Evolutionary conservation across 2,329 filamentous ascomycete species (phyloP).

Genomic region (Aspergillus glaucus): DNA sequence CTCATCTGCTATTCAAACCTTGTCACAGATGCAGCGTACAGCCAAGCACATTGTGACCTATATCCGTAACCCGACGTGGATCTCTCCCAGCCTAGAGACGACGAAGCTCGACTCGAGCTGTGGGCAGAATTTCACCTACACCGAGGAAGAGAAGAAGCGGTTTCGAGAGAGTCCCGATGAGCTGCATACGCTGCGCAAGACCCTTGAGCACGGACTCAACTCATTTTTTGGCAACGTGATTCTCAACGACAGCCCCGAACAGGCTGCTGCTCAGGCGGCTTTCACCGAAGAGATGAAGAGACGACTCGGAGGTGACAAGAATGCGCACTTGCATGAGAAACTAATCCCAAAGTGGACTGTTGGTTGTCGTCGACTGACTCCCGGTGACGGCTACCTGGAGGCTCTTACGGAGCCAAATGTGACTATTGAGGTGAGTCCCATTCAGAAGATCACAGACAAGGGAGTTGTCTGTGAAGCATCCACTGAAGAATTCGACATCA

Average conservation of each 20-base stretch:
- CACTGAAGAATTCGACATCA: slow-evolving; percentile 18
- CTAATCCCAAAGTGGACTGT: slow-evolving; percentile 19
- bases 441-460: slow-evolving; percentile 24
- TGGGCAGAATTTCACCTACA: slow-evolving; percentile 21
- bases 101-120: slow-evolving; percentile 14
- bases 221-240: slow-evolving; percentile 1
- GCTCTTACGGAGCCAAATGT: slow-evolving; percentile 39
- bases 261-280: not conserved
- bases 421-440: slow-evolving; percentile 24
- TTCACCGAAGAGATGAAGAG: slow-evolving; percentile 3
- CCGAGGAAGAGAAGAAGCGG: slow-evolving; percentile 15
- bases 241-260: slow-evolving; percentile 1
- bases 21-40: slow-evolving; percentile 13
- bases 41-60: slow-evolving; percentile 21
- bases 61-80: slow-evolving; percentile 22
- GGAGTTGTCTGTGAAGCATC: slow-evolving; percentile 19
- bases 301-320: slow-evolving; percentile 2
- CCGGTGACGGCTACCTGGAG: slow-evolving; percentile 48
- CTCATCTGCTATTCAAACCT: slow-evolving; percentile 30
- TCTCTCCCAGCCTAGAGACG: slow-evolving; percentile 14
- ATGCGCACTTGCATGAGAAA: not conserved
- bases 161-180: slow-evolving; percentile 13
- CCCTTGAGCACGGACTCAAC: slow-evolving; percentile 5
- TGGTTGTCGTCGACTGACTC: slow-evolving; percentile 46
- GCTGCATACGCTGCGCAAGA: slow-evolving; percentile 4